These are phyloP conservation scores for Leptodermis oblonga DNA, from an alignment of 257 asterid species.

Conservation along the genomic window DNA sequence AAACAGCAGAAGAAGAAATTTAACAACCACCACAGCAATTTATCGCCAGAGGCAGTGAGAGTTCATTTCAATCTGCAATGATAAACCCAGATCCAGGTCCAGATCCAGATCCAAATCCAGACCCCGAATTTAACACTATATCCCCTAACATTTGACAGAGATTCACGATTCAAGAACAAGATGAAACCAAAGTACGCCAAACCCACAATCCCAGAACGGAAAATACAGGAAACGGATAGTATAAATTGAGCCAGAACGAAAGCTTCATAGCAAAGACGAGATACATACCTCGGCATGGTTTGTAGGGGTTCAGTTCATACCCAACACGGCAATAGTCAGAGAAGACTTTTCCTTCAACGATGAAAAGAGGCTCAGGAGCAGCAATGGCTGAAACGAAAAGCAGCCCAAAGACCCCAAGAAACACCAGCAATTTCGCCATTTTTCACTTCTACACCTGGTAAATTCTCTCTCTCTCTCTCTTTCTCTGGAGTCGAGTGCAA, in stretches of 20 bases:
- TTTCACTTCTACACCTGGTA: background rate
- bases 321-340: conserved; percentile 87
- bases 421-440: conserved; percentile 45
- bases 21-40: background rate
- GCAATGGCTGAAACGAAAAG: conserved; percentile 40
- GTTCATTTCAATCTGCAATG: too few species aligned
- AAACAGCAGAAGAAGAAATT: background rate
- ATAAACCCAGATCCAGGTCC: too few species aligned
- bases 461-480: background rate
- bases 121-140: background rate
- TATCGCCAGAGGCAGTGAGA: background rate
- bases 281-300: conserved; percentile 39
- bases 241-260: background rate
- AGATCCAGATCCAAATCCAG: conserved; percentile 2
- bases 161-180: background rate
- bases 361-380: conserved; percentile 16
- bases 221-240: background rate
- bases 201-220: background rate
- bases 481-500: background rate
- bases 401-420: conserved; percentile 40
- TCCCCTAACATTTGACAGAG: background rate
- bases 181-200: background rate
- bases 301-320: conserved; percentile 49
- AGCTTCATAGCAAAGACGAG: background rate
- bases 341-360: conserved; percentile 47